A percentile compares a stretch with the other conserved stretches of the same genome.
Evolutionary conservation across 805 yeast genomes (phyloP).

Genomic region (Kodamaea sagamina): DNA sequence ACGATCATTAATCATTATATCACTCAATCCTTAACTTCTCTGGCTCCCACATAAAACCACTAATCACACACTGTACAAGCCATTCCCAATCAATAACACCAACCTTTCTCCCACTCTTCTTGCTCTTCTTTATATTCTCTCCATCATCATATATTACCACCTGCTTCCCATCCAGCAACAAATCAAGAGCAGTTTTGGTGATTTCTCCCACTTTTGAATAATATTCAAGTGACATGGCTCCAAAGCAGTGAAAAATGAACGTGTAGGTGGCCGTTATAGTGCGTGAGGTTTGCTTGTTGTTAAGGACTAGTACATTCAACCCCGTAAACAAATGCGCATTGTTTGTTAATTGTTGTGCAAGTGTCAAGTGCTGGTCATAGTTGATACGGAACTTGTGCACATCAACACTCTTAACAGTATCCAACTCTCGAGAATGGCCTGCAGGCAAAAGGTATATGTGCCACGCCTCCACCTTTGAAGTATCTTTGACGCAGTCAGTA

Average conservation of each 20-base stretch:
- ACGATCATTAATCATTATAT: neutral
- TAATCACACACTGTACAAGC: constrained; percentile 63
- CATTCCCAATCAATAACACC: constrained; percentile 57
- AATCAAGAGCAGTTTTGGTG: neutral
- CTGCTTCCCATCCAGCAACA: neutral
- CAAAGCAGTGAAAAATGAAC: constrained; percentile 49
- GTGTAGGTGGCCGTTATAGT: constrained; percentile 37
- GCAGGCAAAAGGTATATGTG: constrained; percentile 64
- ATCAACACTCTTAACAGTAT: constrained; percentile 50
- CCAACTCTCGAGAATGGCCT: constrained; percentile 58
- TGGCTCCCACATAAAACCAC: constrained; percentile 16
- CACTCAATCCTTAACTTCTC: neutral
- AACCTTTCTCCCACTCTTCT: constrained; percentile 12
- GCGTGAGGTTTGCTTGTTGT: constrained; percentile 24
- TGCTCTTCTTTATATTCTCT: neutral
- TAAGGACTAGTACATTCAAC: constrained; percentile 37
- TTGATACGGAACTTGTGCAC: constrained; percentile 45
- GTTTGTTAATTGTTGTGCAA: constrained; percentile 45
- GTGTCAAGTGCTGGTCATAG: constrained; percentile 26
- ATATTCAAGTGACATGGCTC: constrained; percentile 30
- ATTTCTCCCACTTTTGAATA: constrained; percentile 1
- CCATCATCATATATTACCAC: constrained; percentile 12
- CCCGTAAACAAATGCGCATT: constrained; percentile 38
- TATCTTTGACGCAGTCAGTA: constrained; percentile 44
- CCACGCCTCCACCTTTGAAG: constrained; percentile 41